Conservation (phyloP, 2,329 filamentous ascomycete genomes). For the Colletotrichum eleusines region DNA sequence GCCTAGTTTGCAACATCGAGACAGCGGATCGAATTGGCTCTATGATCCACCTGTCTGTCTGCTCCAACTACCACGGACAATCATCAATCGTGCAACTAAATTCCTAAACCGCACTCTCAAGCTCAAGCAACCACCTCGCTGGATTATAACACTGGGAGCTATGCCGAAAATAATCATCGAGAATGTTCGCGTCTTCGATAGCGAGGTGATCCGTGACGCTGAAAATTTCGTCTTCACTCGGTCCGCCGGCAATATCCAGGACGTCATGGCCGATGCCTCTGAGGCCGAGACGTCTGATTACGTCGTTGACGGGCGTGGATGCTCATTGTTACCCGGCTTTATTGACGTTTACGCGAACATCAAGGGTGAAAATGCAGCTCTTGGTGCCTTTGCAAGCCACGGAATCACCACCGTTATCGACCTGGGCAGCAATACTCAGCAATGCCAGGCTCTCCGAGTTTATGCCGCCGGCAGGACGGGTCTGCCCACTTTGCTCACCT, state of each 20-base stretch:
- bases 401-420: constrained; percentile 36
- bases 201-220: constrained; percentile 21
- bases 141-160: background rate
- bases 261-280: constrained; percentile 1
- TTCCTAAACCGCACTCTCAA: background rate
- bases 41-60: background rate
- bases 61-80: background rate
- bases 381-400: constrained; percentile 13
- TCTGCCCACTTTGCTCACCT: constrained; percentile 19
- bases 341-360: constrained; percentile 26
- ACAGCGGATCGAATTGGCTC: background rate
- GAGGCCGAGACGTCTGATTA: background rate
- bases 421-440: constrained; percentile 31
- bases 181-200: constrained; percentile 41
- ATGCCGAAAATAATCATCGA: constrained; percentile 26
- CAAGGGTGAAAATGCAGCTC: constrained; percentile 22
- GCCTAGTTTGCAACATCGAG: background rate
- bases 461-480: constrained; percentile 19
- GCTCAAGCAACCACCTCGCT: background rate
- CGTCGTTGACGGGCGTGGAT: constrained; percentile 24
- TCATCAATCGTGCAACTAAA: background rate
- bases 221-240: constrained; percentile 15
- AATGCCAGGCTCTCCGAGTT: constrained; percentile 34
- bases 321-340: constrained; percentile 26
- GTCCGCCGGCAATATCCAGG: constrained; percentile 14